Percentiles rank a stretch among this genome's conserved stretches.
These are phyloP conservation scores for Pyrus pyrifolia DNA, from an alignment of 306 rosid species.

Conservation along the genomic window DNA sequence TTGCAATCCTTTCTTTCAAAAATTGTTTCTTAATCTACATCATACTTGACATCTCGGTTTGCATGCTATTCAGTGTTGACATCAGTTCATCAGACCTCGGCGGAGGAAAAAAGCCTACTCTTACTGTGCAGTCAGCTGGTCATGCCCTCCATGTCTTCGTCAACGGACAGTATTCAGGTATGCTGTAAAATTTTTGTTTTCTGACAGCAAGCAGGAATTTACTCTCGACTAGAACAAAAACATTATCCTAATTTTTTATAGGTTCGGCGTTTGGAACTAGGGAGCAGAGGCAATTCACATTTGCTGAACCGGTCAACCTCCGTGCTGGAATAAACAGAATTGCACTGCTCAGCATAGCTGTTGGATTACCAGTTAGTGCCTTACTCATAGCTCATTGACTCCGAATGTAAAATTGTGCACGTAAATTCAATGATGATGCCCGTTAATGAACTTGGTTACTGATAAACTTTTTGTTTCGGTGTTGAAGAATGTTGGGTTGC, in stretches of 20 bases:
- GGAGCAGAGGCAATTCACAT: slow-evolving; percentile 62
- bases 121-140: slow-evolving; percentile 70
- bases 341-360: slow-evolving; percentile 83
- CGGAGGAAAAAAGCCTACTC: slow-evolving; percentile 61
- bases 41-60: slow-evolving; percentile 2
- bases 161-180: slow-evolving; percentile 83
- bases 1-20: not conserved
- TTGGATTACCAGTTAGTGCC: slow-evolving; percentile 77
- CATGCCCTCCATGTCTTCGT: slow-evolving; percentile 83
- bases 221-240: not conserved
- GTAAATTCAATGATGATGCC: not conserved
- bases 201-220: not conserved
- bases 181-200: not conserved
- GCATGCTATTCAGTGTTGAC: slow-evolving; percentile 46
- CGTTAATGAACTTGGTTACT: not conserved
- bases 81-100: slow-evolving; percentile 67
- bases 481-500: slow-evolving; percentile 70
- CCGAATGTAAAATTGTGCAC: not conserved
- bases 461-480: slow-evolving; percentile 5
- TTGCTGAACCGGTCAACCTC: slow-evolving; percentile 54
- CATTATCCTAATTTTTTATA: slow-evolving; percentile 19
- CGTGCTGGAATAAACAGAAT: slow-evolving; percentile 69
- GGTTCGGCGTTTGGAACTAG: slow-evolving; percentile 83
- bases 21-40: not conserved
- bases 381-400: slow-evolving; percentile 9